phyloP scores from a whole-genome alignment of 768 basidiomycete species.

The Leccinum longicurvipes region DNA sequence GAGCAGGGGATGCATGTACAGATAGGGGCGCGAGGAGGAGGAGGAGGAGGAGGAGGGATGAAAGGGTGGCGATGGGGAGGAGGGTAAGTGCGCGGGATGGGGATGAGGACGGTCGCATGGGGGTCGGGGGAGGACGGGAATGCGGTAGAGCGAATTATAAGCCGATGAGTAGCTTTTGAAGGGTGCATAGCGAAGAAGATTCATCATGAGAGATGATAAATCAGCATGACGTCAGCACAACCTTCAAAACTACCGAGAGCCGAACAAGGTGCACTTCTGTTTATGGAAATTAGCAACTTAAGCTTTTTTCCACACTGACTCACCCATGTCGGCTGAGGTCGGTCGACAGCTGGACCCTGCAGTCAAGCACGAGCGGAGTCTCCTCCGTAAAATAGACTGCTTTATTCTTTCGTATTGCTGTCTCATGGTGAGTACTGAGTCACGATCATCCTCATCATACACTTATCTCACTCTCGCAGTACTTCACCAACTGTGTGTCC shows the following conservation, averaged over 20 bases:
- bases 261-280: neutral
- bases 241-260: too few species aligned
- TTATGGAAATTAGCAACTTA: neutral
- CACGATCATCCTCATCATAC: constrained; percentile 1
- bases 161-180: constrained; percentile 12
- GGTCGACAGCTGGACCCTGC: neutral
- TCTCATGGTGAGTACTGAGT: constrained; percentile 58
- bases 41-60: neutral
- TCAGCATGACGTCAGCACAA: constrained; percentile 11
- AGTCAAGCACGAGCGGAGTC: constrained; percentile 38
- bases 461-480: constrained; percentile 33
- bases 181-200: neutral
- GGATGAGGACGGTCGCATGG: constrained; percentile 10
- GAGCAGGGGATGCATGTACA: constrained; percentile 12
- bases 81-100: neutral
- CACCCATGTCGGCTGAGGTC: neutral
- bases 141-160: neutral
- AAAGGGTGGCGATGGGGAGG: neutral
- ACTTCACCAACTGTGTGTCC: constrained; percentile 61
- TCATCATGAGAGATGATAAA: constrained; percentile 3
- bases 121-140: too few species aligned
- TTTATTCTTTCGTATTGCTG: constrained; percentile 72
- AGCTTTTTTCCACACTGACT: too few species aligned
- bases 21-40: constrained; percentile 17
- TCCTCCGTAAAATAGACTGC: constrained; percentile 61